These are phyloP conservation scores for Sordariomycetes sp. DNA, from an alignment of 2,329 filamentous ascomycete genomes.

Conservation along the genomic window DNA sequence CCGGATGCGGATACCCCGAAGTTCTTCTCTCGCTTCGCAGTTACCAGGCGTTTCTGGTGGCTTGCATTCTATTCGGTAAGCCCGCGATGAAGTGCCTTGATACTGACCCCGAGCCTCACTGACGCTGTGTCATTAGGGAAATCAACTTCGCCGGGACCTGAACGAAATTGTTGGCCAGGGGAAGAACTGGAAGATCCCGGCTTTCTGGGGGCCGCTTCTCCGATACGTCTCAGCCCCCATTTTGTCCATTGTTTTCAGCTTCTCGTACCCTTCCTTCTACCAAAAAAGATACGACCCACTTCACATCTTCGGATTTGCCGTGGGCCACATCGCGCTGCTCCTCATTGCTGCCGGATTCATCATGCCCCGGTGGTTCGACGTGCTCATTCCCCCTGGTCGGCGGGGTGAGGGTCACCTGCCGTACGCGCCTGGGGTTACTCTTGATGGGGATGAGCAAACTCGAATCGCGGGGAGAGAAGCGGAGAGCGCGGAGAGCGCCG, in stretches of 20 bases:
- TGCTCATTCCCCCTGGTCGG: slow-evolving; percentile 36
- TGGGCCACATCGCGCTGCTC: slow-evolving; percentile 34
- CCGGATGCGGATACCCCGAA: slow-evolving; percentile 27
- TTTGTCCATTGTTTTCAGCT: slow-evolving; percentile 38
- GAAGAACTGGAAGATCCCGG: slow-evolving; percentile 45
- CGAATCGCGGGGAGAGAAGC: neutral
- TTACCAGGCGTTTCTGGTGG: slow-evolving; percentile 36
- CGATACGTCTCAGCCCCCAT: slow-evolving; percentile 38
- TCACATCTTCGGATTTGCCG: slow-evolving; percentile 36
- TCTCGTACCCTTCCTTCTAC: slow-evolving; percentile 39
- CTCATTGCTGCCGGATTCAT: slow-evolving; percentile 35
- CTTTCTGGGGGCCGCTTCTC: slow-evolving; percentile 36
- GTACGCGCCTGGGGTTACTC: slow-evolving; percentile 9
- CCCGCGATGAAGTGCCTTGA: neutral
- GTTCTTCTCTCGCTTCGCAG: slow-evolving; percentile 27
- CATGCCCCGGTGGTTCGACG: slow-evolving; percentile 41
- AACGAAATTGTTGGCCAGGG: slow-evolving; percentile 41
- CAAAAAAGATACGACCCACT: slow-evolving; percentile 35
- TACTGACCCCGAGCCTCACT: neutral
- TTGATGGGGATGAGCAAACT: neutral
- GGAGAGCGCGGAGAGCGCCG: neutral
- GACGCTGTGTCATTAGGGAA: slow-evolving; percentile 25
- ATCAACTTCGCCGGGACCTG: slow-evolving; percentile 43
- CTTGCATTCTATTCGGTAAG: slow-evolving; percentile 46
- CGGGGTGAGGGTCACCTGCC: slow-evolving; percentile 30